Evolutionary conservation across 257 asterid genomes (phyloP).

Genomic region (Echium plantagineum): DNA sequence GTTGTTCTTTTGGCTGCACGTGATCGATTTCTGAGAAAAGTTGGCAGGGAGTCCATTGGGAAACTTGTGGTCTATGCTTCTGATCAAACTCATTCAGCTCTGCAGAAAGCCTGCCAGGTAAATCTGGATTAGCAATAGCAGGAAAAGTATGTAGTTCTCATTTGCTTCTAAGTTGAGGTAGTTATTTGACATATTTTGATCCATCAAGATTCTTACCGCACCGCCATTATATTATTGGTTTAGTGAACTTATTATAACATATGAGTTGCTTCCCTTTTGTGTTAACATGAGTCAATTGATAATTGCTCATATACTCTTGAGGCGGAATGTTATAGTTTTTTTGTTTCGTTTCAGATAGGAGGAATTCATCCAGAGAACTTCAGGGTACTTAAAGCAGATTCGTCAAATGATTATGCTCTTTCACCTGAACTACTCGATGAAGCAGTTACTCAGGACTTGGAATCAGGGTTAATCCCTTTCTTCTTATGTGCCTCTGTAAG

Average conservation of each 20-base stretch:
- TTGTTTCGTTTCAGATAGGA: conserved; percentile 55
- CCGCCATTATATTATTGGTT: too few species aligned
- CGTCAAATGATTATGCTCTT: conserved; percentile 59
- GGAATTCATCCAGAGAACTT: conserved; percentile 70
- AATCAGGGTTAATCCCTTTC: conserved; percentile 83
- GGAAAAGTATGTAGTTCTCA: not conserved
- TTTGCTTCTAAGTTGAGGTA: not conserved
- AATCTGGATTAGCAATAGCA: not conserved
- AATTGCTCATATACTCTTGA: not conserved
- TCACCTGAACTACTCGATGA: conserved; percentile 51
- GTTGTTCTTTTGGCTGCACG: conserved; percentile 95
- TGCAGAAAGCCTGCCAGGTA: conserved; percentile 90
- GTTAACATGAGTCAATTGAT: not conserved
- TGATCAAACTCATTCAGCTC: conserved; percentile 80
- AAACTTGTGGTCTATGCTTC: conserved; percentile 72
- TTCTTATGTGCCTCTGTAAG: conserved; percentile 97
- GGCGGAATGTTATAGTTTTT: conserved; percentile 1
- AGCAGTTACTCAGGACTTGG: conserved; percentile 55
- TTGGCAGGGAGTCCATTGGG: conserved; percentile 58
- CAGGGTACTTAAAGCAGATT: conserved; percentile 56
- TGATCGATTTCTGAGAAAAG: conserved; percentile 49
- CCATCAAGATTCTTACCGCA: not conserved
- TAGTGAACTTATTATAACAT: too few species aligned
- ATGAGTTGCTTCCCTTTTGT: not conserved
- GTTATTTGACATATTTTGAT: not conserved